These are phyloP conservation scores for Bombardia bombarda DNA, from an alignment of 495 filamentous ascomycete species.

Conservation along the genomic window DNA sequence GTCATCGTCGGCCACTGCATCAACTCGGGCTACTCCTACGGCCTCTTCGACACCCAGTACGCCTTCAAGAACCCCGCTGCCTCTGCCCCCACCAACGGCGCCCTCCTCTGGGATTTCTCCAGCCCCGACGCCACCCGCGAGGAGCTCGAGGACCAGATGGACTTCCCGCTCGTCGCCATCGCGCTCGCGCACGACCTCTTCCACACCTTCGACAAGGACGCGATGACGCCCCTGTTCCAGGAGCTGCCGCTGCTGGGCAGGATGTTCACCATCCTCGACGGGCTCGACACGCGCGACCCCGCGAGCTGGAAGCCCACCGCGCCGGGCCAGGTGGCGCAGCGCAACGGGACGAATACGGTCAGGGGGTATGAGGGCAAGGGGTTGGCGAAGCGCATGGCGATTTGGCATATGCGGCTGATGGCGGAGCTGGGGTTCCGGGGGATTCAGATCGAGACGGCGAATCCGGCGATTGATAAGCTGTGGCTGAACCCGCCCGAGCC, in stretches of 20 bases:
- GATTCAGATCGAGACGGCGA: constrained; percentile 29
- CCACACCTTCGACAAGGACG: constrained; percentile 18
- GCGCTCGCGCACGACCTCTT: constrained; percentile 31
- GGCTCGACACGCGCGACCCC: constrained; percentile 13
- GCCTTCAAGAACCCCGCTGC: constrained; percentile 32
- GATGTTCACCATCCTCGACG: constrained; percentile 14
- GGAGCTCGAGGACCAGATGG: constrained; percentile 27
- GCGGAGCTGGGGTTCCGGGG: constrained; percentile 23
- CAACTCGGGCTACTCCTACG: constrained; percentile 30
- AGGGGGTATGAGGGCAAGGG: constrained; percentile 23
- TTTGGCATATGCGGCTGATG: constrained; percentile 29
- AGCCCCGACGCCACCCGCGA: constrained; percentile 2
- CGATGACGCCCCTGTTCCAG: constrained; percentile 18
- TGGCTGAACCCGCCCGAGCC: constrained; percentile 30
- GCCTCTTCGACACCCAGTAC: constrained; percentile 40
- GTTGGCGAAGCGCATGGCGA: constrained; percentile 28
- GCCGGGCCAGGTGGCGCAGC: constrained; percentile 26
- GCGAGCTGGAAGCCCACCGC: constrained; percentile 17
- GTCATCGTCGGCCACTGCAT: not conserved
- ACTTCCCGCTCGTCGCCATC: constrained; percentile 36
- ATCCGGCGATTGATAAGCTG: constrained; percentile 23
- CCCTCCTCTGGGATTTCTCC: constrained; percentile 32
- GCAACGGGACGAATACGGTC: constrained; percentile 31
- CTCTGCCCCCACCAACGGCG: constrained; percentile 29
- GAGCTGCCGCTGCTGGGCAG: constrained; percentile 23